Percentiles rank a stretch among this genome's conserved stretches.
These are phyloP conservation scores for Boletus sp. DNA, from an alignment of 768 basidiomycete species.

Conservation along the genomic window DNA sequence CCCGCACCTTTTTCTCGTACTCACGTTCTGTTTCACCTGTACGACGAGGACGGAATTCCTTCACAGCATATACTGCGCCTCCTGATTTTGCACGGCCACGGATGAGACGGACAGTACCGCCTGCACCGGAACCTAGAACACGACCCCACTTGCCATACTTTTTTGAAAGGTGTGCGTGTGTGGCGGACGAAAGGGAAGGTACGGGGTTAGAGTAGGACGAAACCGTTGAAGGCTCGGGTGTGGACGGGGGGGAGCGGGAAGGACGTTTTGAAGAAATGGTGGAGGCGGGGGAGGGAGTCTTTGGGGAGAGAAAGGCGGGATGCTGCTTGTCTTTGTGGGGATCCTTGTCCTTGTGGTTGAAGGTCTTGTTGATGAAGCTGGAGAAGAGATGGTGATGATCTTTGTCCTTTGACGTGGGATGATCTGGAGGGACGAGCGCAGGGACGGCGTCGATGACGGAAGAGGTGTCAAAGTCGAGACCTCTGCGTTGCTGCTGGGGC, in stretches of 20 bases:
- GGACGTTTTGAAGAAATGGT: slow-evolving; percentile 24
- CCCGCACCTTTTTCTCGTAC: slow-evolving; percentile 99
- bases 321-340: slow-evolving; percentile 9
- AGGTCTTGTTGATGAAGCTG: slow-evolving; percentile 35
- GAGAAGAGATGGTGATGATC: slow-evolving; percentile 31
- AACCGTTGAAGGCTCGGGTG: slow-evolving; percentile 21
- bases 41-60: slow-evolving; percentile 93
- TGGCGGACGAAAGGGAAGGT: slow-evolving; percentile 72
- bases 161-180: slow-evolving; percentile 90
- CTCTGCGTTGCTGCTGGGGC: slow-evolving; percentile 36
- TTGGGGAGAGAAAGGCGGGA: background rate
- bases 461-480: slow-evolving; percentile 36
- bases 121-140: slow-evolving; percentile 92
- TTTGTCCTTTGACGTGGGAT: slow-evolving; percentile 21
- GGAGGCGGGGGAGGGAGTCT: slow-evolving; percentile 37
- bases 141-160: slow-evolving; percentile 99
- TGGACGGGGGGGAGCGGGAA: slow-evolving; percentile 27
- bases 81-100: slow-evolving; percentile 82
- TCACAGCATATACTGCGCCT: slow-evolving; percentile 88
- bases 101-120: slow-evolving; percentile 97
- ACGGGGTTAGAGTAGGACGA: slow-evolving; percentile 38
- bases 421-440: slow-evolving; percentile 19
- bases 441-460: slow-evolving; percentile 33
- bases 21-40: slow-evolving; percentile 90
- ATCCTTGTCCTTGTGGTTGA: slow-evolving; percentile 26